A percentile compares a stretch with the other conserved stretches of the same genome.
Conservation (phyloP, 495 filamentous ascomycete genomes). For the Annulohypoxylon stygium region DNA sequence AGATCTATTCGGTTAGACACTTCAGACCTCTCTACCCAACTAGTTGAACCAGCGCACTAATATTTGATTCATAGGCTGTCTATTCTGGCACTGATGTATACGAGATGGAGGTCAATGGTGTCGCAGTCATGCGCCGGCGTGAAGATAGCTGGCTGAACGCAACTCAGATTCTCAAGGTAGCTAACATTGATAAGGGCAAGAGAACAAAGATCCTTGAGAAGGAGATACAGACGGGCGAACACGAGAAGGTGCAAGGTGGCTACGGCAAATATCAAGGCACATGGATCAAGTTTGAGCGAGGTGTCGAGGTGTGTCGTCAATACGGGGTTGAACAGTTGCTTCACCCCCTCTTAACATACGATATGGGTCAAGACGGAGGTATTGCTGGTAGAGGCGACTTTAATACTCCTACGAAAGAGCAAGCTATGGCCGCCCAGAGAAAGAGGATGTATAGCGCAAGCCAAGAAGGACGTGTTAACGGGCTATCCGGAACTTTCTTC, state of each 20-base stretch:
- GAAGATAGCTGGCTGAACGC: slow-evolving; percentile 94
- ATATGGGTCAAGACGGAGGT: slow-evolving; percentile 82
- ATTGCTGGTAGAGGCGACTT: slow-evolving; percentile 70
- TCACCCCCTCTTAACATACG: slow-evolving; percentile 86
- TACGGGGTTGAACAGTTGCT: slow-evolving; percentile 93
- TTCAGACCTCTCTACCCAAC: neutral
- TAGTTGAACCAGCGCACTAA: slow-evolving; percentile 29
- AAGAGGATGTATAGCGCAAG: slow-evolving; percentile 88
- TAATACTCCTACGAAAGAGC: slow-evolving; percentile 98
- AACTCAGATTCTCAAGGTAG: slow-evolving; percentile 95
- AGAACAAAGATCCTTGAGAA: slow-evolving; percentile 98
- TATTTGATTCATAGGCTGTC: slow-evolving; percentile 73
- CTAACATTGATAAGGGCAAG: slow-evolving; percentile 95
- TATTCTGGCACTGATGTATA: slow-evolving; percentile 97
- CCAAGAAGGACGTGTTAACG: slow-evolving; percentile 72
- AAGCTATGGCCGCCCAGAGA: slow-evolving; percentile 96
- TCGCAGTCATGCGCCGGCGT: slow-evolving; percentile 94
- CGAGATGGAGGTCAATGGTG: slow-evolving; percentile 93
- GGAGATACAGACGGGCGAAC: slow-evolving; percentile 93
- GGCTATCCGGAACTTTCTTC: slow-evolving; percentile 87
- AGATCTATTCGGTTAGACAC: slow-evolving; percentile 79
- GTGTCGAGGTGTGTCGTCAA: slow-evolving; percentile 90
- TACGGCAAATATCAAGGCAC: slow-evolving; percentile 99
- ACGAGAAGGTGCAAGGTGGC: slow-evolving; percentile 98
- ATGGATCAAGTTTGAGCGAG: slow-evolving; percentile 93